Base-by-base conservation (phyloP, 2,329 filamentous ascomycete species). In the Paecilomyces fulvus region DNA sequence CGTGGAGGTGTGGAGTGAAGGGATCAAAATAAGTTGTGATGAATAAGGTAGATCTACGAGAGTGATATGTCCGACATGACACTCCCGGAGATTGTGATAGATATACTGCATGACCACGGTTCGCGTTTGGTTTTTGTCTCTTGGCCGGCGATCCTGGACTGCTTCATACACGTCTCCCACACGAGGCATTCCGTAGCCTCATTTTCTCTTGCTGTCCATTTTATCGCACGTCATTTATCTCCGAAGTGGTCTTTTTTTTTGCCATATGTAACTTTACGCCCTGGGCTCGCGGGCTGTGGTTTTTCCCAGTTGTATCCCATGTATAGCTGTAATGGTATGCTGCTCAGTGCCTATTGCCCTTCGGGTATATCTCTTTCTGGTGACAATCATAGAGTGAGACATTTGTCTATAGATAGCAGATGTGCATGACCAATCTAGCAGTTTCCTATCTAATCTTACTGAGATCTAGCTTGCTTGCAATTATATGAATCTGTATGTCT, bases 101-200 rank as follows among this genome's bases (percentile, higher is more conserved):
- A 54, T 57, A 51, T 61, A 62, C 63, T 60, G 63, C 62, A 61
- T 61, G 58, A 59, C 57, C 57, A 56, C 55, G 48, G 52, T 58
- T 56, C 54, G 51, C 48, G 49, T 53, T 63, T 58, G 57, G 63
- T 59, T 59, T 65, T 62, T 65, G 62, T 56, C 64, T 63, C 65
- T 63, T 60, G 58, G 60, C 57, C 46, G 57, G 49, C 56, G 58
- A 59, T 60, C 58, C 56, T 61, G 55, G 57, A 59, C 49, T 55
- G 56, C 58, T 56, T 61, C 59, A 60, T 60, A 58, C 52, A 53
- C 57, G 58, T 61, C 57, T 57, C 60, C 61, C 59, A 58, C 60
- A 54, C 61, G 56, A 60, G 51, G 57, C 55, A 53, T 57, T 61
- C 55, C 54, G 21, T 50, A 53, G 37, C 55, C 59, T 52, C 51